Base-by-base conservation (phyloP, 208 protist species). In the Giardia muris region DNA sequence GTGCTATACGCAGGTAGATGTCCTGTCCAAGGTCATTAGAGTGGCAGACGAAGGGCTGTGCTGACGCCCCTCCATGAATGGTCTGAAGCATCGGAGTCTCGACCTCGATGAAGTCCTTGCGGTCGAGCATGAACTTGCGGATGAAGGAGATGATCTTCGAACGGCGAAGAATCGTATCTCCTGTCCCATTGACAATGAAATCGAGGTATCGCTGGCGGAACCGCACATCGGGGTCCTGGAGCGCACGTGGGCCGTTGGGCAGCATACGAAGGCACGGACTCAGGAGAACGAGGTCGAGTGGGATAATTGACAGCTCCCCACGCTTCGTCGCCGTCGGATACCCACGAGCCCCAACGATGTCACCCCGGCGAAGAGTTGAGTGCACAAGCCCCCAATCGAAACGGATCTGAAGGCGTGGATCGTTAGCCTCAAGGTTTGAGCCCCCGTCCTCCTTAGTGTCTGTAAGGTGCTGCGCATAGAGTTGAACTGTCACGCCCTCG, bases 1-100 rank as follows among this genome's bases (percentile, higher is more conserved):
- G 99, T 1, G 98, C 98, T 92, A 99, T 98, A 86, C 98, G 96
- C 95, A 99, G 97, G 94, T 96, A 99, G 94, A 99, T 96, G 46
- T 97, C 95, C 93, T 98, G 95, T 93, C 98, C 97, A 39, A 99
- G 96, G 76, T 99, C 97, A 94, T 99, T 99, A 96, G 99, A 98
- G 95, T 98, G 95, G 19, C 98, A 99, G 48, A 98, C 95, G 95
- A 99, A 99, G 19, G 99, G 99, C 47, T 97, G 96, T 2, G 99
- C 99, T 2, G 97, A 96, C 0, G 98, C 99, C 93, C 99, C 99
- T 92, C 98, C 99, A 30, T 98, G 95, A 90, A 99, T 98, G 94
- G 96, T 96, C 94, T 99, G 98, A 91, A 99, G 96, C 94, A 98
- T 98, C 46, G 99, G 98, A 43, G 97, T 98, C 94, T 98, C 97